These are phyloP conservation scores for Sclerotinia spermophila DNA, from an alignment of 2,329 filamentous ascomycete genomes.

Conservation along the genomic window DNA sequence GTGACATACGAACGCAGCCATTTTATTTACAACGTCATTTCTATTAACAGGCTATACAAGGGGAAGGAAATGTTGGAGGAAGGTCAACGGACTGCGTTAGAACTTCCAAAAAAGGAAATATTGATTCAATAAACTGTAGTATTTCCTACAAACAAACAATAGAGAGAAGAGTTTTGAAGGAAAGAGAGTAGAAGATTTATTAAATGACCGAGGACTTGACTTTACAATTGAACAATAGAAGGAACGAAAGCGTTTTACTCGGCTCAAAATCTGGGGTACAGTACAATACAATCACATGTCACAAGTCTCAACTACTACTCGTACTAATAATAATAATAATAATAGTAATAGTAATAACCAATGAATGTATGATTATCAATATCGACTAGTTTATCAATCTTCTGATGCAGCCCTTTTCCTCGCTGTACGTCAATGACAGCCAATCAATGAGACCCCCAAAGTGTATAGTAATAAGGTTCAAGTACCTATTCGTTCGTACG, in stretches of 20 bases:
- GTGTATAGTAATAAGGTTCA: neutral
- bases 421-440: neutral
- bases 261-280: slow-evolving; percentile 15
- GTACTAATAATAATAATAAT: too few relatives aligned
- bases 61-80: neutral
- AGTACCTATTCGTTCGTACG: neutral
- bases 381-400: neutral
- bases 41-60: slow-evolving; percentile 24
- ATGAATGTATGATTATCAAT: neutral
- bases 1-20: slow-evolving; percentile 38
- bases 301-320: neutral
- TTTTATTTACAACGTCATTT: slow-evolving; percentile 37
- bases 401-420: neutral
- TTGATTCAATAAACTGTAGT: neutral
- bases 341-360: too few relatives aligned
- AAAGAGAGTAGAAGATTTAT: neutral
- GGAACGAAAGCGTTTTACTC: slow-evolving; percentile 1
- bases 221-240: slow-evolving; percentile 2
- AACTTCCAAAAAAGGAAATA: slow-evolving; percentile 1
- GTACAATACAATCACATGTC: slow-evolving; percentile 19
- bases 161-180: neutral
- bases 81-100: neutral
- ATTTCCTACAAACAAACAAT: neutral
- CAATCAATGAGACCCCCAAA: neutral
- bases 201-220: neutral